Conservation (phyloP, 306 rosid genomes). For the Cucurbita moschata region DNA sequence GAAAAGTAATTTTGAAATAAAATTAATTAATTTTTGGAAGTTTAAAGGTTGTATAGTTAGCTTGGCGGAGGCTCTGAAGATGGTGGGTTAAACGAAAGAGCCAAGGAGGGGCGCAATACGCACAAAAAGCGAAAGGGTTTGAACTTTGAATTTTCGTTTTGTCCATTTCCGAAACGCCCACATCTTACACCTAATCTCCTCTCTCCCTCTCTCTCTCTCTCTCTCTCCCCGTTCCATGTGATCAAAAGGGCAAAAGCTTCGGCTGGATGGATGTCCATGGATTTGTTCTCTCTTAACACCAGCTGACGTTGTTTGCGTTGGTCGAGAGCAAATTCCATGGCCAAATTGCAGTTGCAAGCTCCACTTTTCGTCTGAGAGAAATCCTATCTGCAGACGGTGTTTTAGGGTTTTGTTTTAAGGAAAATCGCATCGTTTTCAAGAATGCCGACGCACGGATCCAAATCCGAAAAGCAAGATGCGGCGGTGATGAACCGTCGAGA, state of each 20-base stretch:
- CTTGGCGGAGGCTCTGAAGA: neutral
- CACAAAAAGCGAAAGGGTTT: neutral
- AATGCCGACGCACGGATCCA: constrained; percentile 72
- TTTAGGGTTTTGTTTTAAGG: constrained; percentile 36
- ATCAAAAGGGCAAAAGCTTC: constrained; percentile 7
- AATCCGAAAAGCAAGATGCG: constrained; percentile 62
- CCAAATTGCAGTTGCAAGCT: constrained; percentile 1
- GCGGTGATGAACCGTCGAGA: constrained; percentile 71
- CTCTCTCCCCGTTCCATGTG: constrained; percentile 7
- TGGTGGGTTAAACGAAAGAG: neutral
- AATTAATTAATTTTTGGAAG: too few relatives aligned
- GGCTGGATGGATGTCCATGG: neutral
- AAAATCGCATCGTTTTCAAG: neutral
- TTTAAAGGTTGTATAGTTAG: too few relatives aligned
- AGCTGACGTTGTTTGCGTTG: neutral
- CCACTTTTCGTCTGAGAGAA: constrained; percentile 11
- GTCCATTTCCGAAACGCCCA: neutral
- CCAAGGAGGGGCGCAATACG: neutral
- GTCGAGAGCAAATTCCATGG: constrained; percentile 7
- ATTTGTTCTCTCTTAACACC: neutral
- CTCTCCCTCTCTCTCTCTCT: neutral
- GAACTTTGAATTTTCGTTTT: neutral
- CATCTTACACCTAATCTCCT: constrained; percentile 15
- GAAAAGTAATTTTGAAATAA: too few relatives aligned
- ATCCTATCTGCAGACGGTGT: neutral